These are phyloP conservation scores for Penicillium sp. DNA, from an alignment of 2,329 filamentous ascomycete species.

Conservation along the genomic window DNA sequence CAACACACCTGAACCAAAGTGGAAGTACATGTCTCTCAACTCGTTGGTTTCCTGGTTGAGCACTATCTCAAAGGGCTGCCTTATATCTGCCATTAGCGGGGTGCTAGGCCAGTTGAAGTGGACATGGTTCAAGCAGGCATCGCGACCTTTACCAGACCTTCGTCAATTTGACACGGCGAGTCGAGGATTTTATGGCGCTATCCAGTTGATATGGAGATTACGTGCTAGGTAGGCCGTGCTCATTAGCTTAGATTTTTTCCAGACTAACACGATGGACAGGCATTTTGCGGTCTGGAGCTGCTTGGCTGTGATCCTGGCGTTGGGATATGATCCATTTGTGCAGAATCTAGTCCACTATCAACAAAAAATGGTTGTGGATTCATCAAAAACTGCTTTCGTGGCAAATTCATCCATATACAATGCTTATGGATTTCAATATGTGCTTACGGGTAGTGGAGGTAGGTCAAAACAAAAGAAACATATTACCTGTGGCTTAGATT, in stretches of 20 bases:
- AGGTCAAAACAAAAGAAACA: no score
- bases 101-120: not conserved
- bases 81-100: not conserved
- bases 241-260: not conserved
- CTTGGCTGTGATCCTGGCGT: slow-evolving; percentile 14
- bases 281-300: slow-evolving; percentile 20
- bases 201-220: not conserved
- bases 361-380: slow-evolving; percentile 5
- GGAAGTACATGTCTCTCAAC: not conserved
- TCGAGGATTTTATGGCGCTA: not conserved
- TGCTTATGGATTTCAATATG: no score
- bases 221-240: no score
- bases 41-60: not conserved
- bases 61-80: not conserved
- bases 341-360: slow-evolving; percentile 23
- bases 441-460: no score
- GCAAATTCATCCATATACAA: slow-evolving; percentile 2
- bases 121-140: not conserved
- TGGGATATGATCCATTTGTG: slow-evolving; percentile 23
- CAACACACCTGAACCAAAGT: not conserved
- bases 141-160: not conserved
- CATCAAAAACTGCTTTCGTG: slow-evolving; percentile 7
- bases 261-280: slow-evolving; percentile 7
- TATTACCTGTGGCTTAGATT: no score
- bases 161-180: not conserved